Evolutionary conservation across 2,329 filamentous ascomycete genomes (phyloP), one percentile per base, ranked within the genome.

Genomic region (Verticillium nubilum): DNA sequence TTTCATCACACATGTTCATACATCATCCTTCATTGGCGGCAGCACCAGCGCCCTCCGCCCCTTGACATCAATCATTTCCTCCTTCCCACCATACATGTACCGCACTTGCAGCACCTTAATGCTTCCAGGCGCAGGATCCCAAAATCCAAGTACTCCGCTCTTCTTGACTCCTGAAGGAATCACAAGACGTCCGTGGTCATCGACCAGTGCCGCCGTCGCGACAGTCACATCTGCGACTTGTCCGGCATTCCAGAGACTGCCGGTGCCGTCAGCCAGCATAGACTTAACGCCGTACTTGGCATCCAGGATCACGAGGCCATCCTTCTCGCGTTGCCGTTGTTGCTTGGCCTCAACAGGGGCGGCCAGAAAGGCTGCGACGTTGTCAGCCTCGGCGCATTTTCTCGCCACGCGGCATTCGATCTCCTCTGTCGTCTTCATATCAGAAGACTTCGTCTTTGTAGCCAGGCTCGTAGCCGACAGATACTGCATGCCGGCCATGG

Each of bases 181-280:
- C 4, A 67, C 59, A 13, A 81, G 61, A 52, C 65, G 61, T 5
- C 72, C 67, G 0, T 68, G 72, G 3, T 70, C 69, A 58, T 76
- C 72, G 33, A 82, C 71, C 35, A 82, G 66, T n/a, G 78, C 77
- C 17, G 76, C 75, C 28, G 81, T 64, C 3, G 78, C 76, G 13
- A 80, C 71, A 3, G 78, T 81, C 19, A 82, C 79, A 60, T 83
- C 79, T 26, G 78, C 78, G 13, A 80, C 76, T 63, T 79, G 77
- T 50, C 76, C 75, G 15, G 69, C 68, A n/a, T 69, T 67, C 65
- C 72, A 72, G 25, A 61, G 62, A 4, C 60, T 59, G 15, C 63
- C 63, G n/a, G 64, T 63, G 12, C 67, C 65, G 26, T 67, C 67
- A 15, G 69, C 69, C 13, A 23, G 29, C 54, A 31, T 25, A 12